Evolutionary conservation across 805 yeast species (phyloP).

Genomic region (Candida sithepensis): DNA sequence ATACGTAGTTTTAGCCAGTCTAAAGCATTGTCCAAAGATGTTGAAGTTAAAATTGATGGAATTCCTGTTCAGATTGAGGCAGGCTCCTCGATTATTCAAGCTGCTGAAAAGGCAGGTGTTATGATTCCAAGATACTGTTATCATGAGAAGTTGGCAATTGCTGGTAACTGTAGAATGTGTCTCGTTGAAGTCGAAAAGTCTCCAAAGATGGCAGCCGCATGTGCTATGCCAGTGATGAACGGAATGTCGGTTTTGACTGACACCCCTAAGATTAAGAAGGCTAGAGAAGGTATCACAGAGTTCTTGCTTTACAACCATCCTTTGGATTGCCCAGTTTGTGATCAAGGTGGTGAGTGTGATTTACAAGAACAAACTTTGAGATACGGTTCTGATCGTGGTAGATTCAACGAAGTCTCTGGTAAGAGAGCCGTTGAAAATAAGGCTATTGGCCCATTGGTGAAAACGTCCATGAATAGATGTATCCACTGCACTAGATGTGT

Average conservation of each 20-base stretch:
- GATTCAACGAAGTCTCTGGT: constrained; percentile 77
- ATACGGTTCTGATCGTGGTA: constrained; percentile 83
- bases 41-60: constrained; percentile 57
- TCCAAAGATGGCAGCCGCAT: constrained; percentile 85
- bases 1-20: constrained; percentile 14
- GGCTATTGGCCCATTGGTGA: constrained; percentile 84
- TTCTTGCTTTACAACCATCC: constrained; percentile 87
- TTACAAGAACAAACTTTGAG: constrained; percentile 82
- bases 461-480: constrained; percentile 90
- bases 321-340: constrained; percentile 88
- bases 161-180: constrained; percentile 94
- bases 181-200: constrained; percentile 85
- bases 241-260: constrained; percentile 86
- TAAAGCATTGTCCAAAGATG: constrained; percentile 16
- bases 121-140: constrained; percentile 86
- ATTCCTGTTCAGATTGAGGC: constrained; percentile 74
- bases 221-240: constrained; percentile 87
- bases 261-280: constrained; percentile 72
- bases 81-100: constrained; percentile 85
- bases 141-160: constrained; percentile 86
- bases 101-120: constrained; percentile 88
- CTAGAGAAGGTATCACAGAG: constrained; percentile 89
- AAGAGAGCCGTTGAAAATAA: constrained; percentile 89
- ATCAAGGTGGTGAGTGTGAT: constrained; percentile 94
- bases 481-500: constrained; percentile 92